A percentile compares a stretch with the other conserved stretches of the same genome.
Evolutionary conservation across 1,284 basidiomycete genomes (phyloP).

Genomic region (Ceratobasidium sp.): DNA sequence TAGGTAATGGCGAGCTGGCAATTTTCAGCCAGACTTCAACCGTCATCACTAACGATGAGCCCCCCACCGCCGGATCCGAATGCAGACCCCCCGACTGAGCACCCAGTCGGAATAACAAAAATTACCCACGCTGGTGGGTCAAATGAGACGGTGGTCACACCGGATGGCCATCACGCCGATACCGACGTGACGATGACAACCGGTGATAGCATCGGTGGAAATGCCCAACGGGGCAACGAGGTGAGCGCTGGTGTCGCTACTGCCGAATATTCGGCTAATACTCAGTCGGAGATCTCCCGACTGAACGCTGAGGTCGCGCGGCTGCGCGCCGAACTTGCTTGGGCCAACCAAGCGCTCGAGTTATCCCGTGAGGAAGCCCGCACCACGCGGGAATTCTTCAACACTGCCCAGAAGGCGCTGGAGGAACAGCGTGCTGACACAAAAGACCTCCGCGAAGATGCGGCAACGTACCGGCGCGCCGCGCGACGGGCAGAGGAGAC

Average conservation of each 20-base stretch:
- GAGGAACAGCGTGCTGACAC: neutral
- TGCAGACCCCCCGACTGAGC: neutral
- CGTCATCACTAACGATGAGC: neutral
- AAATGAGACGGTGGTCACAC: neutral
- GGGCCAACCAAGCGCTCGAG: neutral
- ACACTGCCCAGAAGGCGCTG: neutral
- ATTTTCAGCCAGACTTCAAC: conserved; percentile 6
- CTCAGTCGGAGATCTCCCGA: neutral
- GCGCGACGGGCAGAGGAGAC: neutral
- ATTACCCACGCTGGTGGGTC: neutral
- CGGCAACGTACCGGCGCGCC: neutral
- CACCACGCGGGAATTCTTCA: neutral
- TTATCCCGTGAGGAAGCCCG: neutral
- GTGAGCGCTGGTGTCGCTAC: neutral
- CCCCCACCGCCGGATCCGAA: neutral
- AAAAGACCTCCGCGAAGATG: neutral
- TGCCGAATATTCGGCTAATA: neutral
- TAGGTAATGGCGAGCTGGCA: neutral
- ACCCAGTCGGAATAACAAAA: neutral
- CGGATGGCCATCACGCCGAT: neutral
- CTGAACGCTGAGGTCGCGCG: neutral
- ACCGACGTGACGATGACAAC: neutral
- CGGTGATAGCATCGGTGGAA: neutral
- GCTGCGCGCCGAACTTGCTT: neutral
- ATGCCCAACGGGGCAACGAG: neutral